Evolutionary conservation across 108 stramenopile species (phyloP), one percentile per base, ranked within the genome.

Genomic region (Stephanodiscus minutulus): DNA sequence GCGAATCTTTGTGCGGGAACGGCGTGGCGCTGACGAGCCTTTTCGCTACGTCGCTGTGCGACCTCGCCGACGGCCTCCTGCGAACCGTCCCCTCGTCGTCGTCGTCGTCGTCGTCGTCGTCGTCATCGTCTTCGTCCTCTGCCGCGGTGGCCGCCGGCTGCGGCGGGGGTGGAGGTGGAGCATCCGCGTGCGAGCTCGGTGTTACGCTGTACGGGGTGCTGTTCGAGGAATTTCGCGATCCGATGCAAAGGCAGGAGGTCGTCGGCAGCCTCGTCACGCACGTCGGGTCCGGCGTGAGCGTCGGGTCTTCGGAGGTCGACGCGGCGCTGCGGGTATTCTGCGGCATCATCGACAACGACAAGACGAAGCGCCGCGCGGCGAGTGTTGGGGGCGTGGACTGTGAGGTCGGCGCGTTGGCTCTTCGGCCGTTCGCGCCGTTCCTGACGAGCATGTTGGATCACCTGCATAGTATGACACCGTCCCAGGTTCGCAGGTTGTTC

Each of bases 321-420:
- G 72, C 80, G 7, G 83, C 83, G 1, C 73, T 84, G 81, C 61
- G 66, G 49, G 80, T 77, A 2, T 82, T 84, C 43, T 73, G 66
- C 7, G 24, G 33, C n/a, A 67, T 84, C 47, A 46, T 82, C 28
- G 61, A 76, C 55, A 72, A n/a, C n/a, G n/a, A n/a, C n/a, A n/a
- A n/a, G n/a, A n/a, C n/a, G n/a, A n/a, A n/a, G n/a, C n/a, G n/a
- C n/a, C n/a, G n/a, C n/a, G n/a, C n/a, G 52, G 28, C 64, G 27
- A 7, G 50, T 18, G 22, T 18, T 5, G 62, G 61, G 41, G 22
- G 15, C 3, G 61, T 0, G 13, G 25, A 44, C 44, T 36, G 72
- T 5, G 58, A 66, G 12, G 64, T 61, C 20, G 73, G 66, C n/a
- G 60, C 70, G 25, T 17, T 59, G n/a, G 57, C 81, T 29, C 62